Base-by-base conservation (phyloP, 306 rosid genomes). In the Canavalia gladiata region DNA sequence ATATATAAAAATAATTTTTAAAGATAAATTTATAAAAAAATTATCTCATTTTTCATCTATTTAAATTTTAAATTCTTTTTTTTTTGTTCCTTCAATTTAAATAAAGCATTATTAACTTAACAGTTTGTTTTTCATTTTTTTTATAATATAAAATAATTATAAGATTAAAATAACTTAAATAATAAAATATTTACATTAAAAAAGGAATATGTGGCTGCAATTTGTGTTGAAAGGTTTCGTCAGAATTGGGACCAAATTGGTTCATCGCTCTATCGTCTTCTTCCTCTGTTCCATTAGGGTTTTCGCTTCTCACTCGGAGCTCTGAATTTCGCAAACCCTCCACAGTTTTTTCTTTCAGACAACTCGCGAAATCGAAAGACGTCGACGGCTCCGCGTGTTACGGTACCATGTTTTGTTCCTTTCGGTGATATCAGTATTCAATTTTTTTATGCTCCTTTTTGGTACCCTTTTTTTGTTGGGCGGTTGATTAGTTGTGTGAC, bases 281-380 rank as follows among this genome's bases (percentile, higher is more conserved):
- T 8, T 68, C 72, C 37, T 58, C 54, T 68, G 18, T n/a, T 70
- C 7, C 64, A 2, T 54, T 73, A 81, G 84, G 84, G 75, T 73
- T 73, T 81, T 6, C 59, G 30, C 6, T 39, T 62, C 31, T 63
- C 78, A 7, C 67, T 9, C 31, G 9, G n/a, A 72, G 18, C 58
- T 33, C 13, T 49, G 18, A 81, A n/a, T 81, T 63, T 41, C 47
- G 28, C 46, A 37, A 39, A 1, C 10, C 25, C 39, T 37, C 2
- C 72, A 29, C 8, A 62, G 7, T 39, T 60, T 43, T 18, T 8
- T 45, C n/a, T 37, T 72, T 80, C 45, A 28, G n/a, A 45, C 51
- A 65, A 74, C 54, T 55, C 29, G 33, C 68, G 18, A 41, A n/a
- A 3, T 42, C 59, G 10, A 33, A 73, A 71, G 2, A 5, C 28